Conservation (phyloP, 805 yeast species). For the Pichia exigua region DNA sequence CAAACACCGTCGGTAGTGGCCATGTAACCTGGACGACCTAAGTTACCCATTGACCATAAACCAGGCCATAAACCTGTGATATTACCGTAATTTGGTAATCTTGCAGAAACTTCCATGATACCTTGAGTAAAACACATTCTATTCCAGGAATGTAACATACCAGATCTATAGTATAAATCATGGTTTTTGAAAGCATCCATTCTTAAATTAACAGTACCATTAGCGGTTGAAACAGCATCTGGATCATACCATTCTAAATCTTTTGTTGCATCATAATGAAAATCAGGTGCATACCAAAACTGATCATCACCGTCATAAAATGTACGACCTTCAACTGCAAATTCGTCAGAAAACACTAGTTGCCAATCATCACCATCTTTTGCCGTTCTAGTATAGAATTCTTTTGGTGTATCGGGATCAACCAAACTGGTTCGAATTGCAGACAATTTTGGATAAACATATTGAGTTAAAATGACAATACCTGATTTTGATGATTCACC, state of each 20-base stretch:
- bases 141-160: conserved; percentile 92
- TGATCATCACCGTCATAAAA: conserved; percentile 90
- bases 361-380: conserved; percentile 61
- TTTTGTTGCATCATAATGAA: conserved; percentile 78
- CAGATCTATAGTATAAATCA: conserved; percentile 74
- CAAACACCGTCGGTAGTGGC: conserved; percentile 89
- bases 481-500: background rate
- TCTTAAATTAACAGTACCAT: conserved; percentile 61
- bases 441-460: conserved; percentile 47
- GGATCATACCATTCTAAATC: conserved; percentile 96
- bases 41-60: conserved; percentile 88
- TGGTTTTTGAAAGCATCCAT: conserved; percentile 83
- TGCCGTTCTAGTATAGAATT: conserved; percentile 38
- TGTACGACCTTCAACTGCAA: conserved; percentile 81
- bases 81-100: conserved; percentile 71
- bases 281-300: conserved; percentile 78
- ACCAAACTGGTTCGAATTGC: conserved; percentile 55
- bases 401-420: conserved; percentile 65
- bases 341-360: conserved; percentile 86
- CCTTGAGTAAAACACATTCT: conserved; percentile 87
- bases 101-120: conserved; percentile 62
- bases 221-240: conserved; percentile 70
- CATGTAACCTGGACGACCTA: conserved; percentile 85
- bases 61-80: conserved; percentile 94
- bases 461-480: conserved; percentile 36